Evolutionary conservation across 1,139 yeast genomes (phyloP), one percentile per base, ranked within the genome.

Genomic region (Geotrichum carabidarum): DNA sequence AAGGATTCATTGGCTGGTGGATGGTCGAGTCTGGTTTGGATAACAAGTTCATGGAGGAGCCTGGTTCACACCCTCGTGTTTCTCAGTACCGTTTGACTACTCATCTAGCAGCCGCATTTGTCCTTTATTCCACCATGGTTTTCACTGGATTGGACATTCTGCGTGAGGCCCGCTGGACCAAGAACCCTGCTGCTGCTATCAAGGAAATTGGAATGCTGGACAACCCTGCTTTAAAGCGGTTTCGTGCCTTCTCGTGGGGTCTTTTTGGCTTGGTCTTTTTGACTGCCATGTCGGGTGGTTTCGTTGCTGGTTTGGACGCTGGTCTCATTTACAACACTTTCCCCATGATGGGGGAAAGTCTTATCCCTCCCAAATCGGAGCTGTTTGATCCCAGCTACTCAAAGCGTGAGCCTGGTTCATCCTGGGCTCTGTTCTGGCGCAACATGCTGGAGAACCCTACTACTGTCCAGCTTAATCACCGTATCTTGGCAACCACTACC

Each of bases 1-100:
- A 94, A 75, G 99, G 99, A 48, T 85, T 84, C 54, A 86, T 94
- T 63, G 99, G 99, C 40, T 94, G 99, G 99, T 94, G 99, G 99
- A 94, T 94, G 99, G 99, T 94, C 56, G 84, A 86, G 65, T 88
- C 96, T 6, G 99, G 99, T 44, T 78, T 94, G 59, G 95, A 91
- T 67, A 86, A 86, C 67, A 79, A 85, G 51, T 84, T 86, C 65
- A 74, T 94, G 56, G 80, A 80, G 35, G 95, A 86, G 63, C 80
- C 96, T 67, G 85, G 80, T 47, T 83, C 96, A 0, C 77, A 74
- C 57, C 99, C 99, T 14, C 89, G 99, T 0, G 99, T 94, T 1
- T 88, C 97, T 6, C 99, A 88, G 67, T 94, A 94, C 68, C 79
- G 99, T 68, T 77, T 94, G 57, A 91, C 99, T 2, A 84, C 98